A percentile compares a stretch with the other conserved stretches of the same genome.
phyloP scores from a whole-genome alignment of 306 rosid genomes.

The Prinsepia uniflora region DNA sequence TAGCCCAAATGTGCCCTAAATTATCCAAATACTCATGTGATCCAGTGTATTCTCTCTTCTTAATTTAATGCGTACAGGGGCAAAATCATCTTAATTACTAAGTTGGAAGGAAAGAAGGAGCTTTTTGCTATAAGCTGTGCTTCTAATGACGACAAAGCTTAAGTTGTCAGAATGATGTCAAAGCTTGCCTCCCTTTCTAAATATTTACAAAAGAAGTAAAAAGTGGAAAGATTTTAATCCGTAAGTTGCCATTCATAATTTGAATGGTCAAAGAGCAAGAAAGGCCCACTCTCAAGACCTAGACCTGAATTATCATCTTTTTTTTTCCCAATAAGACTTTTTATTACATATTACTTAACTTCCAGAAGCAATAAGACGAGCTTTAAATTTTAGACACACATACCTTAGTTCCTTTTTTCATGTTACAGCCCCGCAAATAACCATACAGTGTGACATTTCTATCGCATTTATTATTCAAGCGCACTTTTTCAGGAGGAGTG shows the following conservation, averaged over 20 bases:
- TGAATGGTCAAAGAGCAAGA: not conserved
- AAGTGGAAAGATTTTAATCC: not conserved
- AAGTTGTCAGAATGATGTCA: not conserved
- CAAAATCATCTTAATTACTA: not conserved
- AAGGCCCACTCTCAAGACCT: not conserved
- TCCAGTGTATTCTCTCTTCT: not conserved
- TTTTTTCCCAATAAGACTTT: not conserved
- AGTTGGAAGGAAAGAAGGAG: not conserved
- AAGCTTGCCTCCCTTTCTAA: not conserved
- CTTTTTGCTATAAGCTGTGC: not conserved
- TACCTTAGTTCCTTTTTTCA: conserved; percentile 87
- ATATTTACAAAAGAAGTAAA: not conserved
- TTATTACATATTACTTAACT: not conserved
- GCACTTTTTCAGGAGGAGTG: conserved; percentile 79
- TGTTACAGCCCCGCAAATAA: conserved; percentile 84
- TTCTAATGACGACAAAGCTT: not conserved
- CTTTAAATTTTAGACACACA: conserved; percentile 10
- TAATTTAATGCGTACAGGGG: not conserved
- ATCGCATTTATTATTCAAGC: conserved; percentile 64
- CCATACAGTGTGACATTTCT: conserved; percentile 87
- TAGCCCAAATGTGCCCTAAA: not conserved
- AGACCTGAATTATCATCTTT: not conserved
- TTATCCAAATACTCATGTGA: not conserved
- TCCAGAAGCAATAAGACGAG: not conserved
- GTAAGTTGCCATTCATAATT: not conserved